These are phyloP conservation scores for Colletotrichum orchidophilum DNA, from an alignment of 2,329 filamentous ascomycete species.

Conservation along the genomic window DNA sequence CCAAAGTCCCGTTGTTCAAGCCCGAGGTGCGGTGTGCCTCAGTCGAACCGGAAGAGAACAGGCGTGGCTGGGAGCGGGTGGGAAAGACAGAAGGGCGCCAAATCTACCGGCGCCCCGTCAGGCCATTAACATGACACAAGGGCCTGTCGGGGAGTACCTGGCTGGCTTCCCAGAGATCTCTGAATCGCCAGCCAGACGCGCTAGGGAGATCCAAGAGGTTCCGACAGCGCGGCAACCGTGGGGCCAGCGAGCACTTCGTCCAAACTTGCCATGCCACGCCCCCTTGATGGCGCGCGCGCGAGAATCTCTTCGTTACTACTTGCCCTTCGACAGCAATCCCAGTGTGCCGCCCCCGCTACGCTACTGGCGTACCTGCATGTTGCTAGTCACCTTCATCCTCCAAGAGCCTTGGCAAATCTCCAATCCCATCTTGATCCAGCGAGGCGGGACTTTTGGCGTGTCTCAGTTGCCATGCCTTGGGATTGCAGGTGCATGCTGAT, in stretches of 20 bases:
- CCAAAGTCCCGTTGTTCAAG: constrained; percentile 13
- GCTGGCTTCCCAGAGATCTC: constrained; percentile 20
- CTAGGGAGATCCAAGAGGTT: constrained; percentile 19
- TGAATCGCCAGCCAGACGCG: constrained; percentile 24
- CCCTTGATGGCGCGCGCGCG: background rate
- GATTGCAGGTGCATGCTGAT: constrained; percentile 4
- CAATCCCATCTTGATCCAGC: constrained; percentile 25
- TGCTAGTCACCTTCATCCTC: background rate
- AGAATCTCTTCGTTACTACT: constrained; percentile 17
- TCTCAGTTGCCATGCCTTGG: constrained; percentile 24
- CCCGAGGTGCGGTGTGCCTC: constrained; percentile 3
- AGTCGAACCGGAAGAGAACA: background rate
- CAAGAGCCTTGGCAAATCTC: constrained; percentile 9
- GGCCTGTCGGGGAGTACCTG: constrained; percentile 6
- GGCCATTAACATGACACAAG: constrained; percentile 24
- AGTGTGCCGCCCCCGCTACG: background rate
- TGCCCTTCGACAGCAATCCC: constrained; percentile 5
- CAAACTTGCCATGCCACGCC: constrained; percentile 24
- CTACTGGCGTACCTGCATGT: constrained; percentile 2
- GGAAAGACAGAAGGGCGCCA: constrained; percentile 5
- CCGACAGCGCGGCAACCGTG: constrained; percentile 33
- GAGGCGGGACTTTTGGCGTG: constrained; percentile 32
- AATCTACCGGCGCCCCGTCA: constrained; percentile 26
- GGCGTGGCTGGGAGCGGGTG: background rate
- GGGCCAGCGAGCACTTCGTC: constrained; percentile 23